These are phyloP conservation scores for Neonectria faginata DNA, from an alignment of 2,329 filamentous ascomycete species.

Conservation along the genomic window DNA sequence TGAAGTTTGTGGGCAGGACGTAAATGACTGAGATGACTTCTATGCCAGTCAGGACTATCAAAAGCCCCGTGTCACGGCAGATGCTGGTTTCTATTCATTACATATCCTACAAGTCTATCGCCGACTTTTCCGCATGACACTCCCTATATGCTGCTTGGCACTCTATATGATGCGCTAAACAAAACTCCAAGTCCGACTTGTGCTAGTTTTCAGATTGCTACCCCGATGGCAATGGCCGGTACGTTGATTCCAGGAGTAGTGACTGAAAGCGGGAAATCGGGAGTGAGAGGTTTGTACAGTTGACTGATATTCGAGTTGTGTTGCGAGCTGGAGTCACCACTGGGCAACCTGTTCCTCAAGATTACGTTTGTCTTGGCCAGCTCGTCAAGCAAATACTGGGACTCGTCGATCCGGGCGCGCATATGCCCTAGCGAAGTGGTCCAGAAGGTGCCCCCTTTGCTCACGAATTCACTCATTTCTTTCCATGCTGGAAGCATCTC, in stretches of 20 bases:
- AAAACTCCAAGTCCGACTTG: background rate
- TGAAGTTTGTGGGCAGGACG: background rate
- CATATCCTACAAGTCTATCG: background rate
- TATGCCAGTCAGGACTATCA: no score
- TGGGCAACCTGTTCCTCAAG: background rate
- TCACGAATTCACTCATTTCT: background rate
- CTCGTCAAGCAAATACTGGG: background rate
- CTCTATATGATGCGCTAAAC: background rate
- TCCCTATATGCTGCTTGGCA: background rate
- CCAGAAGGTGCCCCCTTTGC: background rate
- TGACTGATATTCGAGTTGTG: no score
- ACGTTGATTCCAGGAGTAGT: background rate
- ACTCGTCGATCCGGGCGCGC: slow-evolving; percentile 4
- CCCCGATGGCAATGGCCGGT: background rate
- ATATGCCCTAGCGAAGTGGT: background rate
- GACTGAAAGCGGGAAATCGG: background rate
- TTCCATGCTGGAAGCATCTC: slow-evolving; percentile 1
- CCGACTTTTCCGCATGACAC: background rate
- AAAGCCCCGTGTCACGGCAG: background rate
- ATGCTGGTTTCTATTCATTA: background rate
- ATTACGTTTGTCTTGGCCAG: background rate
- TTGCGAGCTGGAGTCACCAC: no score
- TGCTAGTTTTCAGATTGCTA: background rate
- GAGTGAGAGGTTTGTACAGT: background rate
- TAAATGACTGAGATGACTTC: no score